phyloP scores from a whole-genome alignment of 1,139 yeast species.

The Nematodospora anomalae region DNA sequence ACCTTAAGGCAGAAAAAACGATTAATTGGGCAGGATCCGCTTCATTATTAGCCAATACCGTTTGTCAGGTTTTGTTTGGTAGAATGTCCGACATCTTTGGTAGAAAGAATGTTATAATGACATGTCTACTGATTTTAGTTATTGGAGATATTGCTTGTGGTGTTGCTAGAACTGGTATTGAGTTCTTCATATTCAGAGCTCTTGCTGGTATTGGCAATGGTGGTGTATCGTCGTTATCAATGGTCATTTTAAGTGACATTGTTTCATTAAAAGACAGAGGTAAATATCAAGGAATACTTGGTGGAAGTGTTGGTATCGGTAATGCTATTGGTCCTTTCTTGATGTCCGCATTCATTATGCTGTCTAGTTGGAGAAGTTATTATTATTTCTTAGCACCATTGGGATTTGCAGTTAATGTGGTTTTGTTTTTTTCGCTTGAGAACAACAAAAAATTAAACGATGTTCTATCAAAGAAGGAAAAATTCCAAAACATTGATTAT shows the following conservation, averaged over 20 bases:
- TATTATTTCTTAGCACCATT: constrained; percentile 49
- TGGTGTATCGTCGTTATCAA: constrained; percentile 41
- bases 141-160: constrained; percentile 46
- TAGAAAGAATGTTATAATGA: constrained; percentile 37
- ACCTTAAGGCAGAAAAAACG: constrained; percentile 35
- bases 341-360: constrained; percentile 49
- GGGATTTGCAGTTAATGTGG: constrained; percentile 28
- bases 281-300: constrained; percentile 49
- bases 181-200: constrained; percentile 44
- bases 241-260: constrained; percentile 46
- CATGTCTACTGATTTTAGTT: constrained; percentile 30
- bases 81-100: constrained; percentile 47
- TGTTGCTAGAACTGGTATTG: constrained; percentile 38
- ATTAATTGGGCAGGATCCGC: constrained; percentile 58
- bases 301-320: constrained; percentile 55
- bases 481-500: constrained; percentile 47
- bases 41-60: constrained; percentile 44
- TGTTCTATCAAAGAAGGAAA: constrained; percentile 29
- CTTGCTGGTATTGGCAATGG: constrained; percentile 49
- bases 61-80: constrained; percentile 47
- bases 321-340: constrained; percentile 57
- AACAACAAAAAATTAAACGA: constrained; percentile 19
- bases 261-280: constrained; percentile 46
- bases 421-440: constrained; percentile 29
- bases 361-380: constrained; percentile 51